phyloP scores from a whole-genome alignment of 768 basidiomycete species.

The Sporobolomyces phaffii region DNA sequence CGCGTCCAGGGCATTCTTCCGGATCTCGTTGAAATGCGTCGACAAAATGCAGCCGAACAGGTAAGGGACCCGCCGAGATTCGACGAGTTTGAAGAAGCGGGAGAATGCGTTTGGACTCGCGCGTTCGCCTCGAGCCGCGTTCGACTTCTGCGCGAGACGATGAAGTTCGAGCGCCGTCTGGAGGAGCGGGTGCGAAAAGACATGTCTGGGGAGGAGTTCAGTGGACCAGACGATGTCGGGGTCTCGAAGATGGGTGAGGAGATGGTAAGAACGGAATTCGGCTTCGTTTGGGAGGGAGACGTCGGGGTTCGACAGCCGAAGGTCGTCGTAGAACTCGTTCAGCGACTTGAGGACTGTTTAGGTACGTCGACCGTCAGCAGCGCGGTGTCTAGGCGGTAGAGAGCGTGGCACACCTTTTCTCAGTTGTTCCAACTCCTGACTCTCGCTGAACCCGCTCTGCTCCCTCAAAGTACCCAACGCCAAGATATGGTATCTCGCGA shows the following conservation, averaged over 20 bases:
- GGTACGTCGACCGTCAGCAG: background rate
- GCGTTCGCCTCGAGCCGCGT: slow-evolving; percentile 44
- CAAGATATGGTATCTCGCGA: slow-evolving; percentile 87
- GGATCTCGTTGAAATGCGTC: slow-evolving; percentile 63
- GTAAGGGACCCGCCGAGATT: slow-evolving; percentile 67
- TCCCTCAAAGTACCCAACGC: slow-evolving; percentile 57
- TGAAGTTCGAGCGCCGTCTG: slow-evolving; percentile 76
- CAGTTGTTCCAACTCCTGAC: slow-evolving; percentile 76
- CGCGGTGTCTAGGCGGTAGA: too few relatives aligned
- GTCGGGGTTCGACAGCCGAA: slow-evolving; percentile 54
- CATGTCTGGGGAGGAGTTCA: slow-evolving; percentile 51
- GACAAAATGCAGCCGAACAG: slow-evolving; percentile 84
- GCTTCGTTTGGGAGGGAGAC: slow-evolving; percentile 67
- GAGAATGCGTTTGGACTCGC: slow-evolving; percentile 52
- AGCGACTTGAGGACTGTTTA: slow-evolving; percentile 74
- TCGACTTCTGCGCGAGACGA: slow-evolving; percentile 68
- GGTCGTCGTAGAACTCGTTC: slow-evolving; percentile 88
- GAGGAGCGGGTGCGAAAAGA: slow-evolving; percentile 69
- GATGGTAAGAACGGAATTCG: slow-evolving; percentile 93
- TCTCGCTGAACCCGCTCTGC: slow-evolving; percentile 61
- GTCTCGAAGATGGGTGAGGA: slow-evolving; percentile 83
- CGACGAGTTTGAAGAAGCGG: slow-evolving; percentile 65
- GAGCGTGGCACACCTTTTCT: slow-evolving; percentile 67
- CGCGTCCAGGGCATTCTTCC: slow-evolving; percentile 53
- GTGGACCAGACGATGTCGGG: slow-evolving; percentile 47